These are phyloP conservation scores for Apophysomyces variabilis DNA, from an alignment of 371 early-diverging fungal genomes.

Conservation along the genomic window DNA sequence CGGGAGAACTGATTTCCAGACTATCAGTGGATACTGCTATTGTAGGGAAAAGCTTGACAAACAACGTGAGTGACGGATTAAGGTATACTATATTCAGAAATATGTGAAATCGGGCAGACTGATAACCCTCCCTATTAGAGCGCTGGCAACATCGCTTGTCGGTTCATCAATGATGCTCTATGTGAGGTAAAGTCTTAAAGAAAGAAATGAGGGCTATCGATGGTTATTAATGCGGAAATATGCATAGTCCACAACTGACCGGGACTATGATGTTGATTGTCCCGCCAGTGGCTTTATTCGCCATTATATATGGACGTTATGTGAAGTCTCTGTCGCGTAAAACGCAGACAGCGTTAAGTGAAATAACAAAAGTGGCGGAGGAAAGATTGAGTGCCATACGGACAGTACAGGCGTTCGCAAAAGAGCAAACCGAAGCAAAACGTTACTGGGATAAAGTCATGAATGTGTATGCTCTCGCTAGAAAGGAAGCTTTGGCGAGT, in stretches of 20 bases:
- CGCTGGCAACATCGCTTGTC: conserved; percentile 58
- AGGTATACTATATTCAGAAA: conserved; percentile 36
- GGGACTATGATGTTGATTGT: conserved; percentile 79
- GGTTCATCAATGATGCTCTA: conserved; percentile 76
- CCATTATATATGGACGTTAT: conserved; percentile 74
- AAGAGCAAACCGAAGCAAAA: conserved; percentile 62
- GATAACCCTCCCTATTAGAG: conserved; percentile 24
- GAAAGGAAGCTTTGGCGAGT: conserved; percentile 72
- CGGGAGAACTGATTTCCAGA: conserved; percentile 81
- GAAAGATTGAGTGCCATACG: conserved; percentile 75
- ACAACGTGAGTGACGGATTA: conserved; percentile 82
- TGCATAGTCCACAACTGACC: conserved; percentile 62
- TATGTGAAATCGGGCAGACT: background rate
- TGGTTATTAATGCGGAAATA: background rate
- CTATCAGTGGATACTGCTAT: conserved; percentile 76
- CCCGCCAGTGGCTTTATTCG: conserved; percentile 76
- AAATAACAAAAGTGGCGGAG: conserved; percentile 77
- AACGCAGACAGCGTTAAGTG: conserved; percentile 75
- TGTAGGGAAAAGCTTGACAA: conserved; percentile 79
- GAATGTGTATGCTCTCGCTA: conserved; percentile 65
- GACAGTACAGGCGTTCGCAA: conserved; percentile 80
- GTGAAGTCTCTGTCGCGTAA: conserved; percentile 66
- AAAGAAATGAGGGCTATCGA: background rate
- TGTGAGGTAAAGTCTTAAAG: conserved; percentile 48
- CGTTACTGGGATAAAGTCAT: conserved; percentile 60